Percentiles rank a stretch among this genome's conserved stretches.
Evolutionary conservation across 2,329 filamentous ascomycete species (phyloP).

Genomic region (Cytospora mali): DNA sequence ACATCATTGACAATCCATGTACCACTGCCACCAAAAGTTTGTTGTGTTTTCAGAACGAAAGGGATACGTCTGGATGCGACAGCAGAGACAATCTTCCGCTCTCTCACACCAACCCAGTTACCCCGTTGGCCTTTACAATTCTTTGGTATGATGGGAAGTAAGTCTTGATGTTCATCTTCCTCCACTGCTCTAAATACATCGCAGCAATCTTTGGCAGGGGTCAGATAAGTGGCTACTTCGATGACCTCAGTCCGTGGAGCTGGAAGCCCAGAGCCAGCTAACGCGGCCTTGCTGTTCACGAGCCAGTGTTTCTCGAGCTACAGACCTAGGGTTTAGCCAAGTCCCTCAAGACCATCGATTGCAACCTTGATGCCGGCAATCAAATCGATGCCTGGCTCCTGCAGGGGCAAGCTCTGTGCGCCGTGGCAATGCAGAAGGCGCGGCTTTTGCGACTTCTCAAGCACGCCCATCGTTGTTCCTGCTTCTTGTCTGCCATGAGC

Average conservation of each 20-base stretch:
- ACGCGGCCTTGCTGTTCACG: constrained; percentile 41
- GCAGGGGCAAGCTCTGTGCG: constrained; percentile 34
- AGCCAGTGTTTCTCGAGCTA: constrained; percentile 40
- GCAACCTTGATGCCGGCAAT: constrained; percentile 36
- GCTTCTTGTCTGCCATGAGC: constrained; percentile 37
- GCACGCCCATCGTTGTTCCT: constrained; percentile 36
- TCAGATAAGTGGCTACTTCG: constrained; percentile 32
- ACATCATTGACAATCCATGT: neutral
- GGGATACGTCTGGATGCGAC: constrained; percentile 34
- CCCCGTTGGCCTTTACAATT: constrained; percentile 35
- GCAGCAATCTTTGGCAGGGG: constrained; percentile 33
- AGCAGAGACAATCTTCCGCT: constrained; percentile 31
- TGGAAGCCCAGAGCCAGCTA: constrained; percentile 39
- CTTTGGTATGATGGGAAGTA: constrained; percentile 33
- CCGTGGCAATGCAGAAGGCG: constrained; percentile 39
- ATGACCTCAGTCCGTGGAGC: constrained; percentile 37
- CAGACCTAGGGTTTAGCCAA: constrained; percentile 34
- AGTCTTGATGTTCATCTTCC: constrained; percentile 7
- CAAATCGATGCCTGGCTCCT: constrained; percentile 30
- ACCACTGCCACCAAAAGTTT: constrained; percentile 34
- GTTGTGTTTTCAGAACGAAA: constrained; percentile 44
- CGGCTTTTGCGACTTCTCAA: constrained; percentile 36
- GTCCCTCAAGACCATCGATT: constrained; percentile 36
- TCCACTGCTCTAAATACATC: constrained; percentile 28
- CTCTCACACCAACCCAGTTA: constrained; percentile 37